Evolutionary conservation across 2,329 filamentous ascomycete species (phyloP), one percentile per base, ranked within the genome.

Genomic region (Fusarium verticillioides): DNA sequence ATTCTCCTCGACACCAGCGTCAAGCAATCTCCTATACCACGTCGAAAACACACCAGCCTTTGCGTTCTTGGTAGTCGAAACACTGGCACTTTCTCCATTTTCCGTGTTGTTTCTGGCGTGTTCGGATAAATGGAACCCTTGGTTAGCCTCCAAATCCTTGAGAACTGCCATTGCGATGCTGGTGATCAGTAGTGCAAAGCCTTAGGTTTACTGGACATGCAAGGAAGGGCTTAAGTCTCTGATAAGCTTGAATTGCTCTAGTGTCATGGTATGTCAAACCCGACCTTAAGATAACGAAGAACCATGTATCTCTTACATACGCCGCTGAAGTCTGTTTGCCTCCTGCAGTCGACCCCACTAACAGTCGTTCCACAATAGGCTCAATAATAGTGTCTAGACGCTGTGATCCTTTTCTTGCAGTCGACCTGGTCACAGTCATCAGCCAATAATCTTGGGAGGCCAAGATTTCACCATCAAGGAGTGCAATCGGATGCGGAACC

Each of bases 1-100:
- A 67, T 87, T 86, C 67, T 86, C 83, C 72, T 89, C 87, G 19
- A 88, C 80, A 12, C 86, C 87, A 13, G 80, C 81, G 40, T 85
- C 82, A 26, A 86, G 75, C 23, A 86, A 76, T 46, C 78, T 75
- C 66, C 82, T 83, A 66, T 86, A 86, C 84, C 84, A 86, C 53
- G 59, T 81, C 15, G 79, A 77, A n/a, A 79, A 77, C 30, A 72
- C 75, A 60, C 79, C 77, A 8, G 76, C 66, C 23, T 79, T 69
- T 18, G 69, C 66, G 37, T 81, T 60, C 6, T 21, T 78, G 59
- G 82, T 79, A 26, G 80, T 78, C 40, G 82, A 79, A 32, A 80
- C 80, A 18, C 82, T 79, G 10, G 18, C 34, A 56, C 46, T 63
- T 21, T 19, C 47, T n/a, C 23, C 21, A 7, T 39, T 54, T 36